phyloP scores from a whole-genome alignment of 805 yeast species.

The Kazachstania africana region DNA sequence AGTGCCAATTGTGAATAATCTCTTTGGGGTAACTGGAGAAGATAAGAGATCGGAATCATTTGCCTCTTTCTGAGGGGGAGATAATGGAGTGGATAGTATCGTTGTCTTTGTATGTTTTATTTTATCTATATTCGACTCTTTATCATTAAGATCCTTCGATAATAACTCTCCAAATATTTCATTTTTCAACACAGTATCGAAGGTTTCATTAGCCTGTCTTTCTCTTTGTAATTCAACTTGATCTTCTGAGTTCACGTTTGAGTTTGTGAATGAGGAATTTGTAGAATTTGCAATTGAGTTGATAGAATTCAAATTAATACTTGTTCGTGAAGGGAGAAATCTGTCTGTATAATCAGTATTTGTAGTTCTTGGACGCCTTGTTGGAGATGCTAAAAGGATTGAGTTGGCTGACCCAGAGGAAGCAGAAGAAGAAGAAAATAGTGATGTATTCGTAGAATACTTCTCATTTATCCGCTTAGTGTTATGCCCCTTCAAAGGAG shows the following conservation, averaged over 20 bases:
- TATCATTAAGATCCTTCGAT: constrained; percentile 31
- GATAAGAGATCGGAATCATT: constrained; percentile 4
- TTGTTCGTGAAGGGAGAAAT: constrained; percentile 78
- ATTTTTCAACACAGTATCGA: constrained; percentile 73
- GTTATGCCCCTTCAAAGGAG: constrained; percentile 19
- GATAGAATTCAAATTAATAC: constrained; percentile 81
- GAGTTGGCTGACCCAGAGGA: constrained; percentile 5
- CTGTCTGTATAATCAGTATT: constrained; percentile 55
- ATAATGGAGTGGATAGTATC: constrained; percentile 4
- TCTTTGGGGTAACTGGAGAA: constrained; percentile 28
- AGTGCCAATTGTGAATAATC: constrained; percentile 12
- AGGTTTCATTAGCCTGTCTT: constrained; percentile 78
- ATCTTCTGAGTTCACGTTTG: constrained; percentile 26
- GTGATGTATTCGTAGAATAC: constrained; percentile 4
- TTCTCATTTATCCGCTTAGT: not conserved
- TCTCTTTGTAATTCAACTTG: constrained; percentile 60
- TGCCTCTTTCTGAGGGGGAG: constrained; percentile 1
- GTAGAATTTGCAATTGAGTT: constrained; percentile 30
- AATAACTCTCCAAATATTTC: constrained; percentile 86
- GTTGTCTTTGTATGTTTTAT: constrained; percentile 20
- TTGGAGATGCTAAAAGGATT: constrained; percentile 20
- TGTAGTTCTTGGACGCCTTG: constrained; percentile 23
- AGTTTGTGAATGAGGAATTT: constrained; percentile 16
- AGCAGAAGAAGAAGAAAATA: constrained; percentile 11
- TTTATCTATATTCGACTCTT: constrained; percentile 24